These are phyloP conservation scores for Sporothrix globosa DNA, from an alignment of 2,329 filamentous ascomycete species.

Conservation along the genomic window DNA sequence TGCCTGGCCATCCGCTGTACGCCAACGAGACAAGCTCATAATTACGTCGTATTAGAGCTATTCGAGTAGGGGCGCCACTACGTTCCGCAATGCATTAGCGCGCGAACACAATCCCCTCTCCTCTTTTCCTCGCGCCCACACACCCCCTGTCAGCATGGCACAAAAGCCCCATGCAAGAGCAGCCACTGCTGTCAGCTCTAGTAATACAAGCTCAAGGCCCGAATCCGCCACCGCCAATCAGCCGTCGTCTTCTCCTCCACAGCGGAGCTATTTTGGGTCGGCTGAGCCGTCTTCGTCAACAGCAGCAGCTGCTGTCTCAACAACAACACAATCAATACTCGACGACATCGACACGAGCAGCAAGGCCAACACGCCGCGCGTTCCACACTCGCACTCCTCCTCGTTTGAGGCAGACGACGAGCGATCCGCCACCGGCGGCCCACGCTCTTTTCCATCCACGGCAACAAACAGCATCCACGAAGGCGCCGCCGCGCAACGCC, in stretches of 20 bases:
- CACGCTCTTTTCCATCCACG: constrained; percentile 29
- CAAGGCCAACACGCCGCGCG: constrained; percentile 37
- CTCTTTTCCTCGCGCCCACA: neutral
- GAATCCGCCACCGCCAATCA: constrained; percentile 45
- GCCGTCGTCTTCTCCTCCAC: constrained; percentile 44
- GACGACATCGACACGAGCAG: neutral
- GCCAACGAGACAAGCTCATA: neutral
- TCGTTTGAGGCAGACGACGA: constrained; percentile 73
- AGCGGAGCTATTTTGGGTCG: constrained; percentile 14
- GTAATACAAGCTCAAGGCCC: constrained; percentile 14
- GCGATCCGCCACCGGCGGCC: constrained; percentile 51
- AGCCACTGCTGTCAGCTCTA: constrained; percentile 19
- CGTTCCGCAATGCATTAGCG: constrained; percentile 31
- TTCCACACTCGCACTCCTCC: constrained; percentile 62
- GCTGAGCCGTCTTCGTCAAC: constrained; percentile 42
- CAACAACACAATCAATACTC: neutral
- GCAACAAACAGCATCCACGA: constrained; percentile 25
- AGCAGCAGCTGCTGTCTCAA: neutral
- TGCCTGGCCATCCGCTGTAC: constrained; percentile 18
- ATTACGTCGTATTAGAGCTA: neutral
- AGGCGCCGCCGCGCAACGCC: neutral
- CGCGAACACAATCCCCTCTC: neutral
- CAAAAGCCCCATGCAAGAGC: constrained; percentile 14
- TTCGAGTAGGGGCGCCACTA: constrained; percentile 1
- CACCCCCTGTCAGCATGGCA: constrained; percentile 21